Evolutionary conservation across 2,329 filamentous ascomycete genomes (phyloP), one percentile per base, ranked within the genome.

Genomic region (Ascochyta rabiei): DNA sequence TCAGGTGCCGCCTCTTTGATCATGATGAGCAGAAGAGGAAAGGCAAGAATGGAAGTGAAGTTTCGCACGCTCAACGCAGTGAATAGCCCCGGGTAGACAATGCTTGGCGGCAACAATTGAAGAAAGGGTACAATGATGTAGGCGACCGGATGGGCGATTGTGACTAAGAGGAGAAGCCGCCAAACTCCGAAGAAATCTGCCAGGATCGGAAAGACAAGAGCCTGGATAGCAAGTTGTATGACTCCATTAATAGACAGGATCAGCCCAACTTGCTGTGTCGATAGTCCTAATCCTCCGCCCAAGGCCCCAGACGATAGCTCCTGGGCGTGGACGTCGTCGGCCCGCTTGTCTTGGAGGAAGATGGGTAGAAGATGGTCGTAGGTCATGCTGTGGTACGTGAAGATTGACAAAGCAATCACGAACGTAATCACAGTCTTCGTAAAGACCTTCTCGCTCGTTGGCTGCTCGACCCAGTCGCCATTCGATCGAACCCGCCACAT

Each of bases 301-400:
- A 81, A 64, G 2, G 72, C 70, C 6, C 72, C 65, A 15, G 59
- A 51, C 4, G 66, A 59, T 9, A 73, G 39, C 10, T 62, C 49
- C 40, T 69, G 59, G 15, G 67, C 59, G 18, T 70, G 58, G 76
- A 75, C 53, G 26, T 71, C 66, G 24, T 68, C 59, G 28, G 64
- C 77, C 26, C 84, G 83, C 35, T 86, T 82, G 66, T 96, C 92
- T 73, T 97, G 92, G 46, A 96, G 86, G 76, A 96, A 97, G 56
- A 97, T 96, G 7, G 93, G 93, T 48, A 96, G 81, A 0, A 97
- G 83, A 71, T 96, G 90, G 69, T 97, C 93, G 75, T 91, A 97
- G 0, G 89, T 92, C 92, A 97, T 97, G 33, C 89, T 91, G 76
- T 97, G 93, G 72, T 96, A 96, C 4, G 91, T 95, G 77, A 96